Evolutionary conservation across 2,329 filamentous ascomycete genomes (phyloP).

Genomic region (Microdochium nivale): DNA sequence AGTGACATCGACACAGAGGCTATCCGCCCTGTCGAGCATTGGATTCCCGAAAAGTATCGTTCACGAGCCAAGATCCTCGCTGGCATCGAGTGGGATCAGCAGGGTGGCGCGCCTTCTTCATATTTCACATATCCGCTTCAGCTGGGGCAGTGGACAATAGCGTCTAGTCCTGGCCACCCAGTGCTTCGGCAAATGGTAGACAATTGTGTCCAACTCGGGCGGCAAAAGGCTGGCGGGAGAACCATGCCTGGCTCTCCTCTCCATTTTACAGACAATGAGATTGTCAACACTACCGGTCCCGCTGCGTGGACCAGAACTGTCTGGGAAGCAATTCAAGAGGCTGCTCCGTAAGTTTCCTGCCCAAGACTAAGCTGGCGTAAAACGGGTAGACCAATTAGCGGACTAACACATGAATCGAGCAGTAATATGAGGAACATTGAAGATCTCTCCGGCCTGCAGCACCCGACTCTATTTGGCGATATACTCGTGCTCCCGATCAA

Average conservation of each 20-base stretch:
- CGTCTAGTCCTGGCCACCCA: constrained; percentile 2
- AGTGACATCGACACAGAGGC: constrained; percentile 4
- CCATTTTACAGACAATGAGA: constrained; percentile 1
- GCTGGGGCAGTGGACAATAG: constrained; percentile 7
- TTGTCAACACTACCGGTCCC: constrained; percentile 4
- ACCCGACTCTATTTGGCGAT: constrained; percentile 2
- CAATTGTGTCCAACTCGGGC: neutral
- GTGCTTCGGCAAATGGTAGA: constrained; percentile 1
- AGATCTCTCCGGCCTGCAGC: neutral
- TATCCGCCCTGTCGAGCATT: constrained; percentile 2
- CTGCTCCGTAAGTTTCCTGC: neutral
- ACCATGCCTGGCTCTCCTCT: neutral
- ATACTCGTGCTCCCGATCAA: constrained; percentile 3
- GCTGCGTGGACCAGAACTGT: constrained; percentile 3
- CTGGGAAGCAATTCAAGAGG: constrained; percentile 1
- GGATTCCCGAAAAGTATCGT: constrained; percentile 3
- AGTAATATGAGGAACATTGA: neutral
- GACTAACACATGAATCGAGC: neutral
- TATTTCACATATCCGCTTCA: constrained; percentile 2
- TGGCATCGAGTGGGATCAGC: constrained; percentile 5
- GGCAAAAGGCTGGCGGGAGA: neutral
- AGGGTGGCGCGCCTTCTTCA: neutral
- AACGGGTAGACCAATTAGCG: too few species aligned
- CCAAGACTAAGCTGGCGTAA: neutral
- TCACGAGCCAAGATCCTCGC: constrained; percentile 1